These are phyloP conservation scores for Phytophthora citricola DNA, from an alignment of 352 stramenopile species.

Conservation along the genomic window DNA sequence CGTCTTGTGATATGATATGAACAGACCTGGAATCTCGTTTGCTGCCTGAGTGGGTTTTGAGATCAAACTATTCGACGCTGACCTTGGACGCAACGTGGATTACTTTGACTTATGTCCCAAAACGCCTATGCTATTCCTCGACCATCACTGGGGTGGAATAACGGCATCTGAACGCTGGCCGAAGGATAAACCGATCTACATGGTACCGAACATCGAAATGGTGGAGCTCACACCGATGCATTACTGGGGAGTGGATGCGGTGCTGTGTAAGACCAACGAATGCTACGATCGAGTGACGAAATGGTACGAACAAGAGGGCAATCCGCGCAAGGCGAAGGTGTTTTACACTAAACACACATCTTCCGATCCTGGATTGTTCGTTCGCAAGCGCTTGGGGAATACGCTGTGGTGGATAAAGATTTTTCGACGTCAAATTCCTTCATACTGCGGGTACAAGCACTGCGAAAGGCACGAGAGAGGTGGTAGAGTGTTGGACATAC, in stretches of 20 bases:
- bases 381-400: slow-evolving; percentile 30
- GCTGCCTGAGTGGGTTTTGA: slow-evolving; percentile 47
- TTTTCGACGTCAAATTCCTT: slow-evolving; percentile 50
- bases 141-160: slow-evolving; percentile 57
- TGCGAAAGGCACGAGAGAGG: slow-evolving; percentile 59
- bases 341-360: slow-evolving; percentile 69
- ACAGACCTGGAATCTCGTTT: slow-evolving; percentile 44
- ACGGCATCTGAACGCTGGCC: slow-evolving; percentile 30
- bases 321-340: slow-evolving; percentile 42
- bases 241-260: slow-evolving; percentile 54
- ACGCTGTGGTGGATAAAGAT: slow-evolving; percentile 40
- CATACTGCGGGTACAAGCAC: slow-evolving; percentile 59
- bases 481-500: slow-evolving; percentile 67
- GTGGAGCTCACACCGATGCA: slow-evolving; percentile 55
- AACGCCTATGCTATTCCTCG: slow-evolving; percentile 60
- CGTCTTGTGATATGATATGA: background rate
- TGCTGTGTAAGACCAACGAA: slow-evolving; percentile 73
- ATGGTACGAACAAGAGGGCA: slow-evolving; percentile 62
- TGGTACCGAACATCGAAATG: slow-evolving; percentile 65
- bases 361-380: slow-evolving; percentile 36
- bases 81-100: slow-evolving; percentile 30
- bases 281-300: slow-evolving; percentile 53
- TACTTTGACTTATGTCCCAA: slow-evolving; percentile 69
- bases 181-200: slow-evolving; percentile 51
- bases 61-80: slow-evolving; percentile 30